Base-by-base conservation (phyloP, 805 yeast genomes). In the Saturnispora ahearnii region DNA sequence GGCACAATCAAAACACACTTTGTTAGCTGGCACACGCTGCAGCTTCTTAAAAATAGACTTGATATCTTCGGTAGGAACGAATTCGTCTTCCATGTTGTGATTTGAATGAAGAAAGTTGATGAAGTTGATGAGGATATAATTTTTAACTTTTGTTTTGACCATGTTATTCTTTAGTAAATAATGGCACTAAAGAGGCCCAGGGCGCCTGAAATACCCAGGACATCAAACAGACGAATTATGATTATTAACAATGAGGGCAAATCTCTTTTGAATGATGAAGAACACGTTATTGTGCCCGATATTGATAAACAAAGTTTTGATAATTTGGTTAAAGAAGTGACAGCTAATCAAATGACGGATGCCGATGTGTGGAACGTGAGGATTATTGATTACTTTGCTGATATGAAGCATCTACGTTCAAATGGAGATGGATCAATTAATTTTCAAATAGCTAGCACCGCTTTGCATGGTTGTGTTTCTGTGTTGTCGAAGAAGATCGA, bases 1-100 rank as follows among this genome's bases (percentile, higher is more conserved):
- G 48, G 84, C 78, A 68, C 99, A 93, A 65, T 93, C 99, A 69
- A 93, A 91, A 69, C 99, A 93, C 48, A 66, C 66, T 61, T 83
- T 83, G 72, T 90, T 90, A 44, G 88, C 85, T 26, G 81, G 81
- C 54, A 76, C 73, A 66, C 82, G 71, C 59, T 78, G 77, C 57
- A 87, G 71, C 63, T 77, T 73, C 46, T 72, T 71, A 61, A 87
- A 87, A 55, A 87, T 77, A 46, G 73, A 73, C 44, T 75, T 74
- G 48, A 83, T 82, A 59, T 84, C 85, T 57, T 83, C 89, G 62
- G 81, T 81, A 45, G 80, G 67, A 41, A 88, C 90, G 64, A 76
- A 70, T 29, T 70, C 68, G 54, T 61, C 64, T 26, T 46, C 44
- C 49, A 46, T 46, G 10, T n/a, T 21, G 47, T 28, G 41, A 21